Evolutionary conservation across 106 monocot genomes (phyloP).

Genomic region (Amphibolis antarctica): DNA sequence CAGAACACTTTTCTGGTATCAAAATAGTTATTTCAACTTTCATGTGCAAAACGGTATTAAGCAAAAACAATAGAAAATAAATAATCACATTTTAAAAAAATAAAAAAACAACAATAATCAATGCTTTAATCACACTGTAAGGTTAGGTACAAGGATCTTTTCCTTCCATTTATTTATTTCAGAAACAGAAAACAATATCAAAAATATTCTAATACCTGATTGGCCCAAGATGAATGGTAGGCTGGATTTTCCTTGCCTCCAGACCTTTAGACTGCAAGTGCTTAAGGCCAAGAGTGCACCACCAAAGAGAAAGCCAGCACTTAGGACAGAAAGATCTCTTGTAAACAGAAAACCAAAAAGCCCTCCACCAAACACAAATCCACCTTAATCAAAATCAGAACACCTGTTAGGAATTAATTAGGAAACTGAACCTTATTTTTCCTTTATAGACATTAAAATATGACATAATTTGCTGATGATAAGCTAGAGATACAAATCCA

Average conservation of each 20-base stretch:
- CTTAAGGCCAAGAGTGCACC: conserved; percentile 36
- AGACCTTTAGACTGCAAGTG: conserved; percentile 42
- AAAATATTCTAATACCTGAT: conserved; percentile 29
- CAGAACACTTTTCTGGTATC: too few relatives aligned
- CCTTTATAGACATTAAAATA: neutral
- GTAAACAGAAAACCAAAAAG: conserved; percentile 49
- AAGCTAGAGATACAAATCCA: too few relatives aligned
- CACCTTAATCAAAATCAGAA: conserved; percentile 24
- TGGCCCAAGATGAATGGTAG: conserved; percentile 54
- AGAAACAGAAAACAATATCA: neutral
- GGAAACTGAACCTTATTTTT: neutral
- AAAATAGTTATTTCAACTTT: too few relatives aligned
- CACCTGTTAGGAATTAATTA: neutral
- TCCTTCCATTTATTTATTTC: too few relatives aligned
- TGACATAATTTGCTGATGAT: neutral
- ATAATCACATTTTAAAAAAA: too few relatives aligned
- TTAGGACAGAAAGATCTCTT: conserved; percentile 29
- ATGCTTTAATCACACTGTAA: too few relatives aligned
- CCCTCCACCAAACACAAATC: conserved; percentile 36
- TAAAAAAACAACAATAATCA: too few relatives aligned
- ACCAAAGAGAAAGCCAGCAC: conserved; percentile 33
- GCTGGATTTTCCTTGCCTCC: conserved; percentile 46
- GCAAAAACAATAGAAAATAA: too few relatives aligned
- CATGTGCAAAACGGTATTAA: too few relatives aligned
- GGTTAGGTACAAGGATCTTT: too few relatives aligned